phyloP scores from a whole-genome alignment of 306 rosid species.

The Citrullus colocynthis region DNA sequence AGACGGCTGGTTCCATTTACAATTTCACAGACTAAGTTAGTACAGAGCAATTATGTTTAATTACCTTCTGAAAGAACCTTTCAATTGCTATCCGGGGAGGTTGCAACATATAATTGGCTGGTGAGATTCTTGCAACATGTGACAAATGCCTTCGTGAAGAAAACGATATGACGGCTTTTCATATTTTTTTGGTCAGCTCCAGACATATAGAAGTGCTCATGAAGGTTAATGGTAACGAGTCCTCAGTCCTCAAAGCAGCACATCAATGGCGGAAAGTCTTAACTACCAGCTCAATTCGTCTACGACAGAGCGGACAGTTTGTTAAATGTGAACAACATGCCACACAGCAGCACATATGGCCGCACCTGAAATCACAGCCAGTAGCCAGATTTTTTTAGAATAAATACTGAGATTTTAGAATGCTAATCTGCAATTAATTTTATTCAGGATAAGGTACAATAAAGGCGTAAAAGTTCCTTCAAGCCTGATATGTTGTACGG shows the following conservation, averaged over 20 bases:
- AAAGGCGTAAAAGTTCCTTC: not conserved
- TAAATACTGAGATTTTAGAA: not conserved
- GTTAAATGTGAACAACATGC: conserved; percentile 75
- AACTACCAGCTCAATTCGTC: conserved; percentile 66
- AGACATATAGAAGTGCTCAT: not conserved
- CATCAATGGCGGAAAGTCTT: conserved; percentile 88
- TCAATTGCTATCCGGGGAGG: not conserved
- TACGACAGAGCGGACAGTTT: conserved; percentile 90
- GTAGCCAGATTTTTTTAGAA: not conserved
- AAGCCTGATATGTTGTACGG: not conserved
- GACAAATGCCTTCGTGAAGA: not conserved
- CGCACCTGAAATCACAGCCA: conserved; percentile 54
- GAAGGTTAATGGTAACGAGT: not conserved
- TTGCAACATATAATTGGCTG: not conserved
- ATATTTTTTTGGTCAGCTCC: not conserved
- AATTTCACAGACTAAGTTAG: not conserved
- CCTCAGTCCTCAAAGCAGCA: not conserved
- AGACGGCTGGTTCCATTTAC: not conserved
- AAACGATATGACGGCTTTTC: not conserved
- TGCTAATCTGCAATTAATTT: not conserved
- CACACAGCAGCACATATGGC: conserved; percentile 97
- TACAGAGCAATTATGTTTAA: not conserved
- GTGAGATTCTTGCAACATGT: not conserved
- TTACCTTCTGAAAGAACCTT: not conserved
- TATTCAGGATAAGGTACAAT: not conserved